Evolutionary conservation across 1,139 yeast species (phyloP), one percentile per base, ranked within the genome.

Genomic region (Barnettozyma hawaiiensis): DNA sequence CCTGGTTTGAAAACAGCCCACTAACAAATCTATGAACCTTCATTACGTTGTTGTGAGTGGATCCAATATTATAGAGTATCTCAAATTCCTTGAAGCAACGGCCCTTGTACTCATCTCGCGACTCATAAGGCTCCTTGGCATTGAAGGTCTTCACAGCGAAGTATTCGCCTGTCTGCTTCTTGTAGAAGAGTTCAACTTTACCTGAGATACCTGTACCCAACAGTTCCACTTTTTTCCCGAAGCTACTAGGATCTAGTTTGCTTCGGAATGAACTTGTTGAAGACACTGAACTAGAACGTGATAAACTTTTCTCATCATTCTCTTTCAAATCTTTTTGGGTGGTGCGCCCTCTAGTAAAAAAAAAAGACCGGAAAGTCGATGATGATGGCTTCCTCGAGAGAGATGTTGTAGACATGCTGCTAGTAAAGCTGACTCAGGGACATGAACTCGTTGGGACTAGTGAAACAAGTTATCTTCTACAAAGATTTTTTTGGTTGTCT

Each of bases 61-160:
- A 29, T 8, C 10, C 39, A 6, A 73, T 42, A 3, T 46, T 39
- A 4, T 45, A 32, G 10, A 73, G 51, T 0, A 68, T 51, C 4
- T 50, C 43, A 50, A 59, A 72, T 50, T 75, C 80, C 40, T 61
- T 59, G n/a, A 55, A 53, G 3, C 70, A 69, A 18, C 74, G 53
- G 0, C 37, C 37, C 32, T 52, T 58, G 49, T 69, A 73, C 37
- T 73, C 76, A 8, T 50, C 42, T 34, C 55, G 60, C 2, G 63
- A 44, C 53, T 74, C 76, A 41, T 64, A 57, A 3, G 42, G 42
- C 46, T 72, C 78, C 44, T 55, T 60, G 5, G 56, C 43, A 41
- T 62, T 62, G 57, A 70, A 72, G 1, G 62, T 60, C 54, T 75
- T 75, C 19, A 71, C 63, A 2, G 72, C 78, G 47, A 63, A 71